Base-by-base conservation (phyloP, 805 yeast species). In the Danielia oregonensis region DNA sequence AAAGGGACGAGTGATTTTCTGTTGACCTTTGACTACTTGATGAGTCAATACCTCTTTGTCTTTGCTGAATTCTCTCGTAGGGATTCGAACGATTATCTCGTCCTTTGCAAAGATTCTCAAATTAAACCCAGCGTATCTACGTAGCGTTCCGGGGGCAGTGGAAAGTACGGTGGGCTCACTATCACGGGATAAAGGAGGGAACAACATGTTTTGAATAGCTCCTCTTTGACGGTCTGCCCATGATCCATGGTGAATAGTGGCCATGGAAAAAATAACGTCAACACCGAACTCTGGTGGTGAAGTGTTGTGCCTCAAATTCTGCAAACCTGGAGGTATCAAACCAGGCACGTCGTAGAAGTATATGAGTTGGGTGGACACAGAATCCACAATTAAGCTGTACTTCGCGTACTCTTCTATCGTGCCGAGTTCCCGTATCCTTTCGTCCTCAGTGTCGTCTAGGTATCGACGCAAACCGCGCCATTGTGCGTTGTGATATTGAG, bases 141-240 rank as follows among this genome's bases (percentile, higher is more conserved):
- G 66, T 17, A 44, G 42, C 3, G 65, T 55, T 0, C 89, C 91
- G 0, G 79, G 65, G 10, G 30, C 27, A 7, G 23, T 33, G 1
- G 37, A 32, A 4, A 33, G 32, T 14, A 39, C 39, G 3, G 58
- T 57, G 4, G 64, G 61, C 8, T 49, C 47, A 3, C 78, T 59
- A 48, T 87, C 86, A 30, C 80, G 59, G 17, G 82, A 75, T 8
- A 78, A 53, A 0, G 72, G 55, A 0, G 98, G 98, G 36, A 82
- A 76, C 16, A 93, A 61, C 59, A 80, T 61, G 11, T 66, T 59
- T 37, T 82, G 88, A 7, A 89, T 49, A 2, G 79, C 73, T 2
- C 68, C 68, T 12, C 95, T 57, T 55, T 93, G 95, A 24, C 91
- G 76, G 39, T 93, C 95, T 0, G 96, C 85, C 96, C 97, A 91